phyloP scores from a whole-genome alignment of 331 rosid species.

The Erythrophleum ivorense region DNA sequence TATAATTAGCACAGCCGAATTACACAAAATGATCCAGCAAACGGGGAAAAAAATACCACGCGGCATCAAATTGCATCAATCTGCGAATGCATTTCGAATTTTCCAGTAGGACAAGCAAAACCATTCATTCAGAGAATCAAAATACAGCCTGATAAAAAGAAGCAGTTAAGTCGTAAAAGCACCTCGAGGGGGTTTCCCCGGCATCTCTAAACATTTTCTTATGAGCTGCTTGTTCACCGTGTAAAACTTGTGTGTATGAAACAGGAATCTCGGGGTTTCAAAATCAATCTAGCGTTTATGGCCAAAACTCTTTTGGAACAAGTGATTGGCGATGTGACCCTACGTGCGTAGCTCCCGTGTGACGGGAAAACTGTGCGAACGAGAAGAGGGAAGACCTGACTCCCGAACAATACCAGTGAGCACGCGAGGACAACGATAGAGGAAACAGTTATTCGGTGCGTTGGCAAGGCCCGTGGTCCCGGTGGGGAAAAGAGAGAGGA shows the following conservation, averaged over 20 bases:
- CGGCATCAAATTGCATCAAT: background rate
- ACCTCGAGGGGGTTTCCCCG: constrained; percentile 86
- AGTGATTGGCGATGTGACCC: background rate
- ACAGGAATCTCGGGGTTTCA: background rate
- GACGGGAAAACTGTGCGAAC: background rate
- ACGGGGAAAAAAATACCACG: background rate
- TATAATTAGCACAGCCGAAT: background rate
- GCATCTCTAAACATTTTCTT: constrained; percentile 69
- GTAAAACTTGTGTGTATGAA: background rate
- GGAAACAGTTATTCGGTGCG: constrained; percentile 28
- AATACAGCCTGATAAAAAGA: background rate
- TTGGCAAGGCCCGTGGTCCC: too few species aligned
- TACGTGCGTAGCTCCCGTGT: background rate
- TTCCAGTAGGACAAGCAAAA: constrained; percentile 10
- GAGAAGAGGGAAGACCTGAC: background rate
- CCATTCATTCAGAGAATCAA: background rate
- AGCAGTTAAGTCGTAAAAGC: constrained; percentile 2
- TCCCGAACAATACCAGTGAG: background rate
- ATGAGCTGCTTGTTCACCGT: constrained; percentile 1
- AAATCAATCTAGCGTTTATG: constrained; percentile 27
- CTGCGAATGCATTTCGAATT: constrained; percentile 1
- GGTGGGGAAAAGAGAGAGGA: too few species aligned
- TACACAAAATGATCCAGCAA: background rate
- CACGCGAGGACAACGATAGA: background rate
- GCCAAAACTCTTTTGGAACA: background rate